These are phyloP conservation scores for Saccharum spontaneum DNA, from an alignment of 176 grass and related monocot species.

Conservation along the genomic window DNA sequence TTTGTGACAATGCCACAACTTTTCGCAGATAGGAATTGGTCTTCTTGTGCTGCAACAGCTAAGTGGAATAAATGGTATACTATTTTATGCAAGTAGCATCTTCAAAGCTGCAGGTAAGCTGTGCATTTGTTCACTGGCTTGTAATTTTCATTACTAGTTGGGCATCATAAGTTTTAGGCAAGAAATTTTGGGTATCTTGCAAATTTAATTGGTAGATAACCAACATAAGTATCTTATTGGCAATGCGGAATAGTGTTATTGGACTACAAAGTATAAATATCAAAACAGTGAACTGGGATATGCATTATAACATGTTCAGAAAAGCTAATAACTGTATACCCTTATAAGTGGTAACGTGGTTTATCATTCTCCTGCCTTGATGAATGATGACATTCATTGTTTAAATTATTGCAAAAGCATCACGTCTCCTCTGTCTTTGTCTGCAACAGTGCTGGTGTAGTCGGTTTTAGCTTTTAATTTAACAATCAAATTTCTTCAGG, in stretches of 20 bases:
- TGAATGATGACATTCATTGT: background rate
- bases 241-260: background rate
- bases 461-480: background rate
- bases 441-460: background rate
- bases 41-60: conserved; percentile 81
- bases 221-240: background rate
- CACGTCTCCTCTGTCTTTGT: background rate
- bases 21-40: conserved; percentile 62
- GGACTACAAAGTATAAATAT: background rate
- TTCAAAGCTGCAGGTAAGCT: conserved; percentile 79
- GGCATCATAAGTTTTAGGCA: background rate
- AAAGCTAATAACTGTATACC: background rate
- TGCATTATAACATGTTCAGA: background rate
- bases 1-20: background rate
- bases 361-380: background rate
- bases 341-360: background rate
- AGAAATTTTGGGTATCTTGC: background rate
- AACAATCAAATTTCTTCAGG: conserved; percentile 55
- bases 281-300: background rate
- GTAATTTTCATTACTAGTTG: background rate
- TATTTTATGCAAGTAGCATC: conserved; percentile 90
- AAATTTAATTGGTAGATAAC: conserved; percentile 19
- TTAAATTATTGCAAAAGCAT: background rate
- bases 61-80: conserved; percentile 83
- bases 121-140: background rate